phyloP scores from a whole-genome alignment of 164 flowering plant species.

The Euptelea pleiosperma region DNA sequence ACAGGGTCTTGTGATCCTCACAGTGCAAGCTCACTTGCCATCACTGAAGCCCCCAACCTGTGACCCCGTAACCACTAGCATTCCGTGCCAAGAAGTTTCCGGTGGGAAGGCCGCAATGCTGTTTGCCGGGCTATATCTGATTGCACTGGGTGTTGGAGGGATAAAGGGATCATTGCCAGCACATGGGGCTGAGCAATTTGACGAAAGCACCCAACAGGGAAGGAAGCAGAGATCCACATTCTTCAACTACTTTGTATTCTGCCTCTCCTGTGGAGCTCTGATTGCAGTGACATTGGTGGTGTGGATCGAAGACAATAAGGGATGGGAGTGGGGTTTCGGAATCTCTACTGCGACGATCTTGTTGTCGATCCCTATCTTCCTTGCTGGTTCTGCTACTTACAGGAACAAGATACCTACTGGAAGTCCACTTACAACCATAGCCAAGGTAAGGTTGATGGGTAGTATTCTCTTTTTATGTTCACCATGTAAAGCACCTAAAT shows the following conservation, averaged over 20 bases:
- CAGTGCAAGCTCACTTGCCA: conserved; percentile 61
- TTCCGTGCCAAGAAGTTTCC: conserved; percentile 32
- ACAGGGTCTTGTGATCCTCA: conserved; percentile 71
- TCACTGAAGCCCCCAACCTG: conserved; percentile 51
- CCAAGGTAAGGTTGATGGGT: conserved; percentile 59
- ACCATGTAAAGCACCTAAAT: no score
- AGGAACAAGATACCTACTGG: conserved; percentile 66
- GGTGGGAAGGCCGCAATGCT: conserved; percentile 47
- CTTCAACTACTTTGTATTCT: conserved; percentile 77
- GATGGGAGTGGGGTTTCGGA: conserved; percentile 88
- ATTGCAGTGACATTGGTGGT: conserved; percentile 81
- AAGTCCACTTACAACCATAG: conserved; percentile 77
- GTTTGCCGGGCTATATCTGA: conserved; percentile 65
- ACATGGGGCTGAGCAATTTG: conserved; percentile 88
- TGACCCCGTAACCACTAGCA: conserved; percentile 5
- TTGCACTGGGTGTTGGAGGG: conserved; percentile 85
- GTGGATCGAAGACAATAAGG: conserved; percentile 85
- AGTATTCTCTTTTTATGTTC: no score
- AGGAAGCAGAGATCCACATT: conserved; percentile 69
- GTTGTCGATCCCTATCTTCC: conserved; percentile 55
- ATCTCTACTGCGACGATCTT: conserved; percentile 53
- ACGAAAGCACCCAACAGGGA: conserved; percentile 46
- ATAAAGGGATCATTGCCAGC: conserved; percentile 77
- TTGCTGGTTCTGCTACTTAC: conserved; percentile 60
- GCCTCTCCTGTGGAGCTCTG: conserved; percentile 67